A percentile compares a stretch with the other conserved stretches of the same genome.
Conservation (phyloP, 163 green algal species). For the Scenedesmus sp. region DNA sequence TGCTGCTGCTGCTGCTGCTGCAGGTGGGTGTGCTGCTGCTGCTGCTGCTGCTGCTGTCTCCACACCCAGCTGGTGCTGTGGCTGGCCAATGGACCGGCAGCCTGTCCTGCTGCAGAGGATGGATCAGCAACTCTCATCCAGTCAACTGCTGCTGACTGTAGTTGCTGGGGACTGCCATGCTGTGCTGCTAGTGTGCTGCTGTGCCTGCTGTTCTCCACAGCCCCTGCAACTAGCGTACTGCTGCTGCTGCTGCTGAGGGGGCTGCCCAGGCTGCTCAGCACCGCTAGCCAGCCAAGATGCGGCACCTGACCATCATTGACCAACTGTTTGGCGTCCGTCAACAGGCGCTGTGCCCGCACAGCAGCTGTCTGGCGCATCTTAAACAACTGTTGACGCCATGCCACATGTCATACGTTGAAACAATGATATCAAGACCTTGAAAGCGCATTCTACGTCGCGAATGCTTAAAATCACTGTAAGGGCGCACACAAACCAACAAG, state of each 20-base stretch:
- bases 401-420: not conserved
- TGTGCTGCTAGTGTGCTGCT: too few relatives aligned
- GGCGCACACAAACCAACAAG: not conserved
- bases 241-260: constrained; percentile 4
- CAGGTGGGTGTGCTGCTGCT: not conserved
- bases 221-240: not conserved
- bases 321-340: not conserved
- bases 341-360: not conserved
- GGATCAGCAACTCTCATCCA: not conserved
- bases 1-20: not conserved
- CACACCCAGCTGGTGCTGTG: not conserved
- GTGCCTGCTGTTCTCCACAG: not conserved
- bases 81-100: not conserved
- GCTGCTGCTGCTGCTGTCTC: not conserved
- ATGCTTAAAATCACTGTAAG: too few relatives aligned
- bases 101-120: not conserved
- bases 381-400: not conserved
- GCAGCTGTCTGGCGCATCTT: not conserved
- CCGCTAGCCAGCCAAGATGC: constrained; percentile 7
- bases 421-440: not conserved
- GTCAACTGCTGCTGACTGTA: not conserved
- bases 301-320: not conserved
- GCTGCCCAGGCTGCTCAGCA: not conserved
- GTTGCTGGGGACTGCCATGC: too few relatives aligned
- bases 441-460: not conserved